phyloP scores from a whole-genome alignment of 805 yeast genomes.

The Lipomyces mesembrius region DNA sequence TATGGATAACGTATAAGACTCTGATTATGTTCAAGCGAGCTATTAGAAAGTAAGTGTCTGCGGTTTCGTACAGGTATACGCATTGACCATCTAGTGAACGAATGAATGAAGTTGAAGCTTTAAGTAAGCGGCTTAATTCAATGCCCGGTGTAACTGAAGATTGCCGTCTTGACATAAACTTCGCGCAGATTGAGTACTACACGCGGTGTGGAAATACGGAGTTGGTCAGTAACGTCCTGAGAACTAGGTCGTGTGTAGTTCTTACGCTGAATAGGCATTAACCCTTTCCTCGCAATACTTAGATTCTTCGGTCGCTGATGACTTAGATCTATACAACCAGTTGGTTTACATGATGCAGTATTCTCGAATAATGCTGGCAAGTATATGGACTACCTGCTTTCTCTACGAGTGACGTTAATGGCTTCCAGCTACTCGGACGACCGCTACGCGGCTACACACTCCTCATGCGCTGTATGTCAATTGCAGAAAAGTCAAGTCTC shows the following conservation, averaged over 20 bases:
- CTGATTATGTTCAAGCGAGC: constrained; percentile 23
- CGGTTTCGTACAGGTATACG: neutral
- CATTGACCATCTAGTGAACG: constrained; percentile 6
- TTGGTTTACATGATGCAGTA: constrained; percentile 20
- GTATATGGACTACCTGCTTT: neutral
- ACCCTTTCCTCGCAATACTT: constrained; percentile 7
- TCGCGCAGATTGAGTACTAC: constrained; percentile 18
- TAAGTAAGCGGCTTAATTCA: constrained; percentile 4
- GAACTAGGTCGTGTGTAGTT: neutral
- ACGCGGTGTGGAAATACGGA: constrained; percentile 11
- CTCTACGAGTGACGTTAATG: neutral
- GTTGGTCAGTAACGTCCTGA: neutral
- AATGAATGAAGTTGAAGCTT: constrained; percentile 2
- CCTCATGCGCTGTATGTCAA: constrained; percentile 33
- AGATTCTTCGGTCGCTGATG: constrained; percentile 14
- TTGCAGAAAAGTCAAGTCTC: constrained; percentile 55
- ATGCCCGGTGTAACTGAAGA: constrained; percentile 12
- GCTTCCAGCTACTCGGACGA: constrained; percentile 3
- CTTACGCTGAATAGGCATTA: constrained; percentile 4
- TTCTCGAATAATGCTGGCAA: constrained; percentile 14
- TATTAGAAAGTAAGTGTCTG: constrained; percentile 11
- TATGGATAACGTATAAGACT: constrained; percentile 17
- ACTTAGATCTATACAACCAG: constrained; percentile 11
- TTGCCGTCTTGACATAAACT: constrained; percentile 13
- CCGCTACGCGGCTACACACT: constrained; percentile 23